A percentile compares a stretch with the other conserved stretches of the same genome.
phyloP scores from a whole-genome alignment of 1,139 yeast species.

The Yamadazyma mexicana region DNA sequence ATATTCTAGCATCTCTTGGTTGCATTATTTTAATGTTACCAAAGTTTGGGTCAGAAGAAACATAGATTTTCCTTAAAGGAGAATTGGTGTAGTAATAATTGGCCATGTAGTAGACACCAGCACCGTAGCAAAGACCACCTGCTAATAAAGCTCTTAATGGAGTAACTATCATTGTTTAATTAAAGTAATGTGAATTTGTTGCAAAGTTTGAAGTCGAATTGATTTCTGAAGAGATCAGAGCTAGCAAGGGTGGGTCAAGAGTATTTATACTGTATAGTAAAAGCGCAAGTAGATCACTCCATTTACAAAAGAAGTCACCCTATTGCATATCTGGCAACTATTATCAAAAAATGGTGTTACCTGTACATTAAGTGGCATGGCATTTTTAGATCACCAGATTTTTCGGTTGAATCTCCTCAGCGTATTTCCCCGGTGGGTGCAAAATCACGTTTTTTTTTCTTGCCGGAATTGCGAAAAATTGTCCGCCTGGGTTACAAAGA shows the following conservation, averaged over 20 bases:
- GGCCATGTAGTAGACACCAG: slow-evolving; percentile 38
- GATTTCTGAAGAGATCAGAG: background rate
- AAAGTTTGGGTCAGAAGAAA: slow-evolving; percentile 29
- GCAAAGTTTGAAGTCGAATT: background rate
- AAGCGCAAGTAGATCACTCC: background rate
- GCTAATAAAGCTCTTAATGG: slow-evolving; percentile 31
- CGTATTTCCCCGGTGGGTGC: slow-evolving; percentile 2
- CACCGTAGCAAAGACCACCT: slow-evolving; percentile 38
- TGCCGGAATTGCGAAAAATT: too few relatives aligned
- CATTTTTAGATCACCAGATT: slow-evolving; percentile 9
- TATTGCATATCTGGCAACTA: background rate
- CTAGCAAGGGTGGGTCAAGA: background rate
- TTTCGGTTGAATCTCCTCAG: background rate
- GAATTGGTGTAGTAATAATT: slow-evolving; percentile 33
- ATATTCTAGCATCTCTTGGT: slow-evolving; percentile 15
- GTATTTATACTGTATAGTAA: background rate
- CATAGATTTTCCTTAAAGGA: slow-evolving; percentile 30
- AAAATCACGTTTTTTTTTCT: background rate
- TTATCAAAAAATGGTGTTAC: slow-evolving; percentile 10
- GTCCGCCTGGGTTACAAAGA: too few relatives aligned
- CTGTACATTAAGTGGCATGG: slow-evolving; percentile 1
- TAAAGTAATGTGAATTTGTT: background rate
- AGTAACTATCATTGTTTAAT: slow-evolving; percentile 14
- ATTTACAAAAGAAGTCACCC: background rate
- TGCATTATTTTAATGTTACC: slow-evolving; percentile 27